A percentile compares a stretch with the other conserved stretches of the same genome.
phyloP scores from a whole-genome alignment of 768 basidiomycete genomes.

The Filobasidium floriforme region DNA sequence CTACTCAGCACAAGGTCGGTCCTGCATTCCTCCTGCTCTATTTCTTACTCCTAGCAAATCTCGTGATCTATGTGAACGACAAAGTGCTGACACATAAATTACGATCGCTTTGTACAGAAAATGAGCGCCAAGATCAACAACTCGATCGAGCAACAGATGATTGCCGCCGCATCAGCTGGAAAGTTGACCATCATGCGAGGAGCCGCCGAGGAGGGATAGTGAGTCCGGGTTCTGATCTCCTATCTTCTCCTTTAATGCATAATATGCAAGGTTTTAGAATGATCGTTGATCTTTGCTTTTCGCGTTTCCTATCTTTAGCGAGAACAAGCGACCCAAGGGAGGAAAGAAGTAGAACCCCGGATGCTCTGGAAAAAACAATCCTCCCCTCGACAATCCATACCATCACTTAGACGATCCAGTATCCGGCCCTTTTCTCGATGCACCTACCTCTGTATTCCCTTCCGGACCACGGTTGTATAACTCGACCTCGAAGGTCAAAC shows the following conservation, averaged over 20 bases:
- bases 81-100: too few relatives aligned
- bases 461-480: too few relatives aligned
- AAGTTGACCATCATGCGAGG: constrained; percentile 90
- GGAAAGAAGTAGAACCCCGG: not conserved
- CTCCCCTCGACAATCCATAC: too few relatives aligned
- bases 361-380: not conserved
- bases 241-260: not conserved
- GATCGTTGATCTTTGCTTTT: not conserved
- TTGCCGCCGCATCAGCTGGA: constrained; percentile 75
- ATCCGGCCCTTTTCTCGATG: too few relatives aligned
- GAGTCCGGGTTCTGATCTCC: not conserved
- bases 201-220: constrained; percentile 31
- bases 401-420: too few relatives aligned
- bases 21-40: not conserved
- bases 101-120: too few relatives aligned
- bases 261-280: not conserved
- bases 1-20: constrained; percentile 66
- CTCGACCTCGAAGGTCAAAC: too few relatives aligned
- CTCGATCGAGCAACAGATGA: constrained; percentile 87
- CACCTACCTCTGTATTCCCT: too few relatives aligned
- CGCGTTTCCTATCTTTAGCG: not conserved
- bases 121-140: constrained; percentile 84
- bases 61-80: too few relatives aligned
- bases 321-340: constrained; percentile 1
- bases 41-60: too few relatives aligned